A percentile compares a stretch with the other conserved stretches of the same genome.
These are phyloP conservation scores for Apiotrichum sp. DNA, from an alignment of 1,284 basidiomycete species.

Conservation along the genomic window DNA sequence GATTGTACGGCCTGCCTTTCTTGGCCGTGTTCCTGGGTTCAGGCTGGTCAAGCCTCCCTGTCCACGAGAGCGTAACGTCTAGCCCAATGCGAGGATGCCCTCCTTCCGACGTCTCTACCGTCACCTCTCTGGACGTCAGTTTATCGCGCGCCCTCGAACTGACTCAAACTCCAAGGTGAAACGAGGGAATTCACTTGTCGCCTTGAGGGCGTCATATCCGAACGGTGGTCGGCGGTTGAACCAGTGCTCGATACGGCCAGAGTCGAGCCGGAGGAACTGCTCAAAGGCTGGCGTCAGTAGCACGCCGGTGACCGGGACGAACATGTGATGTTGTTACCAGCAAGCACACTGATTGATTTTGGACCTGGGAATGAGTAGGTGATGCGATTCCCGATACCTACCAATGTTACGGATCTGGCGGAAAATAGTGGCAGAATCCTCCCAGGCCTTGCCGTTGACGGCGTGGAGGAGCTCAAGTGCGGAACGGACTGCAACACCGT, in stretches of 20 bases:
- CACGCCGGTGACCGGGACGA: constrained; percentile 1
- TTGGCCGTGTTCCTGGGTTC: background rate
- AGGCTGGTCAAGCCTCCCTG: background rate
- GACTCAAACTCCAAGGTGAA: constrained; percentile 19
- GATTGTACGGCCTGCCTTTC: constrained; percentile 10
- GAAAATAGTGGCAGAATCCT: constrained; percentile 35
- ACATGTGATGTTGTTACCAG: constrained; percentile 21
- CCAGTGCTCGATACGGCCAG: constrained; percentile 21
- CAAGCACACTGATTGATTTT: constrained; percentile 35
- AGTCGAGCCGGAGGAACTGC: constrained; percentile 16
- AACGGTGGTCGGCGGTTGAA: constrained; percentile 25
- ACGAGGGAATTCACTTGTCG: constrained; percentile 17
- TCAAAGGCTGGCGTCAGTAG: constrained; percentile 19
- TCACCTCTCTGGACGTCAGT: background rate
- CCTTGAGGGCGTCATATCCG: constrained; percentile 18
- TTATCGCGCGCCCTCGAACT: background rate
- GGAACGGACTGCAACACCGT: constrained; percentile 22
- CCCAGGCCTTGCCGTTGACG: constrained; percentile 43
- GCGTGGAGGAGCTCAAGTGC: constrained; percentile 32
- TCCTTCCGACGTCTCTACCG: constrained; percentile 2
- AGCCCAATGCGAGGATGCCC: constrained; percentile 5
- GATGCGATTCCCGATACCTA: background rate
- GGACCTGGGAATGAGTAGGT: constrained; percentile 17
- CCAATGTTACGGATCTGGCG: constrained; percentile 37
- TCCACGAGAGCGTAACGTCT: constrained; percentile 1